phyloP scores from a whole-genome alignment of 2,329 filamentous ascomycete species.

The Botryotinia narcissicola region DNA sequence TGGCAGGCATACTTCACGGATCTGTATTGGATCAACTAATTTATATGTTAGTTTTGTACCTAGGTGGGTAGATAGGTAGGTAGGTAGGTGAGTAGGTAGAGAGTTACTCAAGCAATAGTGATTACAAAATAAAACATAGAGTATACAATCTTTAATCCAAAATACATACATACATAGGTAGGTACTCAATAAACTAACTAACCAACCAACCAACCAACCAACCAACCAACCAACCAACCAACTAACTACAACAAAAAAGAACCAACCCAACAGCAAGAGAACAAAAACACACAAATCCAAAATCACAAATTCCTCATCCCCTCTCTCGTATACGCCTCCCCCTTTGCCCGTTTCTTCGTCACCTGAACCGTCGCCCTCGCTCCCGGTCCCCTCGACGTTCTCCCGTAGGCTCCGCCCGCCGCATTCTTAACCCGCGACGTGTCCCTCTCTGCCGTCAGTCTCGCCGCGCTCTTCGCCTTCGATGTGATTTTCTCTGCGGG shows the following conservation, averaged over 20 bases:
- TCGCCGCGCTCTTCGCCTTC: background rate
- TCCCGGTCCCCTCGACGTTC: too few relatives aligned
- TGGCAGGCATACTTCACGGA: too few relatives aligned
- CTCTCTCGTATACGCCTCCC: background rate
- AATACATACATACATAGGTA: background rate
- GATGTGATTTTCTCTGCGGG: too few relatives aligned
- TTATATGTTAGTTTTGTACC: too few relatives aligned
- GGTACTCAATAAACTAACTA: background rate
- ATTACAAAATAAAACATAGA: too few relatives aligned
- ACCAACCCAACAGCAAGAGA: background rate
- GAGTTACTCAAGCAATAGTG: too few relatives aligned
- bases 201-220: background rate
- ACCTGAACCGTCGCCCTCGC: background rate
- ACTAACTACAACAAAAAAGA: background rate
- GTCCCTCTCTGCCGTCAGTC: background rate
- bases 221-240: background rate
- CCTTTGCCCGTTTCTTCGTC: background rate
- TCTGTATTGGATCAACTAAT: too few relatives aligned
- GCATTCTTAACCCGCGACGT: background rate
- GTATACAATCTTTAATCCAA: background rate
- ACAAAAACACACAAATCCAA: background rate
- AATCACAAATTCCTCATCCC: background rate
- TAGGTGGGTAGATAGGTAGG: too few relatives aligned
- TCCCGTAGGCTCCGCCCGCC: background rate
- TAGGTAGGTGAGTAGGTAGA: too few relatives aligned